Conservation (phyloP, 2,329 filamentous ascomycete genomes). For the Fusarium sp. region DNA sequence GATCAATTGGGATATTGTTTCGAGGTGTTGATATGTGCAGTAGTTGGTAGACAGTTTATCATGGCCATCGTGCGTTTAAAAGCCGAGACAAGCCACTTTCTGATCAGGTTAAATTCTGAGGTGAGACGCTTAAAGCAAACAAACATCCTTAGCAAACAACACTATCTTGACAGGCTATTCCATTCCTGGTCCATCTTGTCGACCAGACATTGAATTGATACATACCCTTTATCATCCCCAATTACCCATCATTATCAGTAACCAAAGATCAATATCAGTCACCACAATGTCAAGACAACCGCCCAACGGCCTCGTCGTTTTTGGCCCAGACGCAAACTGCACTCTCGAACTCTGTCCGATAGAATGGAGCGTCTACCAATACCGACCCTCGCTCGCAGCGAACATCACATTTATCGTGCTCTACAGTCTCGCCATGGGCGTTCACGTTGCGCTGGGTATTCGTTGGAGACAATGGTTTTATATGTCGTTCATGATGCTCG, state of each 20-base stretch:
- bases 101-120: not conserved
- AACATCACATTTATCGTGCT: slow-evolving; percentile 57
- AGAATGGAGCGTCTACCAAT: slow-evolving; percentile 58
- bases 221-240: not conserved
- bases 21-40: not conserved
- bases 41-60: not conserved
- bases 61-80: not conserved
- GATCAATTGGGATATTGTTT: not conserved
- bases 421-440: slow-evolving; percentile 59
- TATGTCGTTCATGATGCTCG: slow-evolving; percentile 61
- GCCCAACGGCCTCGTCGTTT: slow-evolving; percentile 44
- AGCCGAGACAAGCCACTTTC: not conserved
- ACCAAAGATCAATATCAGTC: not conserved
- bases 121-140: not conserved
- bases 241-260: not conserved
- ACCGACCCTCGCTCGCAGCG: slow-evolving; percentile 57
- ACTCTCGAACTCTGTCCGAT: slow-evolving; percentile 61
- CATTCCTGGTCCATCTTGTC: not conserved
- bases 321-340: slow-evolving; percentile 62
- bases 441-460: slow-evolving; percentile 56
- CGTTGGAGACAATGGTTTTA: slow-evolving; percentile 58
- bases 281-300: slow-evolving; percentile 26
- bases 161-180: not conserved
- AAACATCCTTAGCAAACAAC: not conserved
- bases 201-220: not conserved